Percentiles rank a stretch among this genome's conserved stretches.
Evolutionary conservation across 78 protist genomes (phyloP).

Genomic region (Anaeramoeba ignava): DNA sequence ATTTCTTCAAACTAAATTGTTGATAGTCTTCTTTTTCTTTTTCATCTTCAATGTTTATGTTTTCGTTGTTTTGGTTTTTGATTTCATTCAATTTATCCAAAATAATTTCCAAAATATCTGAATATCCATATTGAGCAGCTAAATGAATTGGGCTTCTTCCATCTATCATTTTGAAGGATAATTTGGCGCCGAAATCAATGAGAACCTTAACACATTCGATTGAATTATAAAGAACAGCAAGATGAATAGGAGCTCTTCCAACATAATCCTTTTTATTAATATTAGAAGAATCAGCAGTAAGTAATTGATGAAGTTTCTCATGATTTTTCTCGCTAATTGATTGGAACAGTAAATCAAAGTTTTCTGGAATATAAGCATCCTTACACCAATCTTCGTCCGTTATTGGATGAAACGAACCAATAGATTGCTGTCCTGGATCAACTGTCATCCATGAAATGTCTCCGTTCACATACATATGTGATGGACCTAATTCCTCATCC

Average conservation of each 20-base stretch:
- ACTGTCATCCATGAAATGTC: background rate
- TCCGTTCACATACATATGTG: background rate
- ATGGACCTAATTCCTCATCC: constrained; percentile 2
- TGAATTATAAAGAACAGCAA: background rate
- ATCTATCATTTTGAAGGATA: background rate
- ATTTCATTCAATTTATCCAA: background rate
- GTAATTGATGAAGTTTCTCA: background rate
- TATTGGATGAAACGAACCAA: constrained; percentile 28
- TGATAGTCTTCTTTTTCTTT: background rate
- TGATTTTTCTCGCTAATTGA: background rate
- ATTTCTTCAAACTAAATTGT: background rate
- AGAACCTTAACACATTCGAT: background rate
- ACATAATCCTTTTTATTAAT: background rate
- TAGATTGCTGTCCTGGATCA: background rate
- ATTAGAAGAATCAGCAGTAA: background rate
- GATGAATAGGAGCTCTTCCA: background rate
- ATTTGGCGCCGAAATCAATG: background rate
- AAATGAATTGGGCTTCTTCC: background rate
- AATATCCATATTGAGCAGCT: background rate
- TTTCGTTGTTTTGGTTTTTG: background rate
- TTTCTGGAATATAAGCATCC: background rate
- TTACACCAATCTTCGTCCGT: constrained; percentile 12
- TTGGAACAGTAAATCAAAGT: background rate
- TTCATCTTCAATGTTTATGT: background rate
- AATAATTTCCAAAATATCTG: background rate